Base-by-base conservation (phyloP, 2,329 filamentous ascomycete species). In the Metarhizium brunneum region DNA sequence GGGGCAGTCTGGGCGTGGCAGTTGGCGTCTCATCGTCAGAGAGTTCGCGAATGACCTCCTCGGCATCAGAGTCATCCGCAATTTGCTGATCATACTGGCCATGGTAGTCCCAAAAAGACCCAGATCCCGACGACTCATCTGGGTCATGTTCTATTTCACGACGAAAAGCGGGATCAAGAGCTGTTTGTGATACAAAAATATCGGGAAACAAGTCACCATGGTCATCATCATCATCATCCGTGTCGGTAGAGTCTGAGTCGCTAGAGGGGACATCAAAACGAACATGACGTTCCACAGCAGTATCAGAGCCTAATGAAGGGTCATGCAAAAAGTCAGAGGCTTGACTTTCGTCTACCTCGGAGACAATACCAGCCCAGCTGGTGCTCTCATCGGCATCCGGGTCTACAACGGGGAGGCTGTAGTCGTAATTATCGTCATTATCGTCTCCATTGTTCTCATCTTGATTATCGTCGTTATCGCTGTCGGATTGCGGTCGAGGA, bases 181-280 rank as follows among this genome's bases (percentile, higher is more conserved):
- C 79, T 65, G 83, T 86, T 69, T 91, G 87, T 52, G 87, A 83
- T 56, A 92, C 77, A 68, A 92, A 92, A 57, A 92, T 84, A 66
- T 91, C 84, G 1, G 88, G 86, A 59, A 90, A 90, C 60, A 90
- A 81, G 59, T 83, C 81, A 57, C 82, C 79, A 49, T 78, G 71
- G 59, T 84, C 80, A 57, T 84, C 79, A 59, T 84, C 80, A 57
- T 84, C 79, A 59, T 84, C 80, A 56, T 85, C 82, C 4, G 77
- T 81, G 52, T 85, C 84, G 54, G 83, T 84, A 2, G 80, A 82
- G 57, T 85, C 81, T 54, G 81, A 87, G 62, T 89, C 86, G 56
- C 86, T 86, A 57, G 80, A 78, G 56, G 84, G 79, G 45, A 86
- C 77, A 54, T 85, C 79, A 64, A 94, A 94, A 63, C 87, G 88